Conservation (phyloP, 805 yeast genomes). For the Deakozyma indianensis region DNA sequence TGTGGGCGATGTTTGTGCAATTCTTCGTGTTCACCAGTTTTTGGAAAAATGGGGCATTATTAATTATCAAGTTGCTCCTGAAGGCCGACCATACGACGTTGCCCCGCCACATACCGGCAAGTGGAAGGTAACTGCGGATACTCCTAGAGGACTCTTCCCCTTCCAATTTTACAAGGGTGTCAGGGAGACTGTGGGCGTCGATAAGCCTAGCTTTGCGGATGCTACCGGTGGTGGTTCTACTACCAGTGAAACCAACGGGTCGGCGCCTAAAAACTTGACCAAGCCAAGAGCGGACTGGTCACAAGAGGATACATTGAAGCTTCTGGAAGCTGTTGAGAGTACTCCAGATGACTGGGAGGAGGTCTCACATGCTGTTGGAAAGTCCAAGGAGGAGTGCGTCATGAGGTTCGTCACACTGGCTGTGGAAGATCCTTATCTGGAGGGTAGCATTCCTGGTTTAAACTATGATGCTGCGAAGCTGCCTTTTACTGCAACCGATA, state of each 20-base stretch:
- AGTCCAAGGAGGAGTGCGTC: conserved; percentile 59
- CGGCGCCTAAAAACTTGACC: conserved; percentile 4
- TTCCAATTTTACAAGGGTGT: conserved; percentile 69
- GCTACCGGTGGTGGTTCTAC: conserved; percentile 4
- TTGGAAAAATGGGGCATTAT: conserved; percentile 86
- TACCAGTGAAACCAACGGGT: conserved; percentile 4
- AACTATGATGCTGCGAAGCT: conserved; percentile 63
- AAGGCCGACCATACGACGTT: conserved; percentile 44
- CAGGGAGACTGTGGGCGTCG: conserved; percentile 25
- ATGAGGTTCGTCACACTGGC: conserved; percentile 55
- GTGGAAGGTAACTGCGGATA: conserved; percentile 64
- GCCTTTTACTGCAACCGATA: conserved; percentile 75
- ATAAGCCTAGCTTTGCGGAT: conserved; percentile 3
- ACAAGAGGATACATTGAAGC: conserved; percentile 39
- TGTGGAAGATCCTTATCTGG: conserved; percentile 60
- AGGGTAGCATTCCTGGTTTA: conserved; percentile 18
- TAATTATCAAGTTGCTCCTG: conserved; percentile 82
- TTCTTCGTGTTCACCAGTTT: conserved; percentile 72
- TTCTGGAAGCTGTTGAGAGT: conserved; percentile 49
- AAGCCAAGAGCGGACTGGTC: conserved; percentile 39
- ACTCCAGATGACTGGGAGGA: conserved; percentile 67
- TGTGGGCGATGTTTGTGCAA: conserved; percentile 83
- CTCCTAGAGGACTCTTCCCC: conserved; percentile 87
- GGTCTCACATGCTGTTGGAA: conserved; percentile 51
- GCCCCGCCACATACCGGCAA: conserved; percentile 68